phyloP scores from a whole-genome alignment of 768 basidiomycete genomes.

The Boletus barrowsii region DNA sequence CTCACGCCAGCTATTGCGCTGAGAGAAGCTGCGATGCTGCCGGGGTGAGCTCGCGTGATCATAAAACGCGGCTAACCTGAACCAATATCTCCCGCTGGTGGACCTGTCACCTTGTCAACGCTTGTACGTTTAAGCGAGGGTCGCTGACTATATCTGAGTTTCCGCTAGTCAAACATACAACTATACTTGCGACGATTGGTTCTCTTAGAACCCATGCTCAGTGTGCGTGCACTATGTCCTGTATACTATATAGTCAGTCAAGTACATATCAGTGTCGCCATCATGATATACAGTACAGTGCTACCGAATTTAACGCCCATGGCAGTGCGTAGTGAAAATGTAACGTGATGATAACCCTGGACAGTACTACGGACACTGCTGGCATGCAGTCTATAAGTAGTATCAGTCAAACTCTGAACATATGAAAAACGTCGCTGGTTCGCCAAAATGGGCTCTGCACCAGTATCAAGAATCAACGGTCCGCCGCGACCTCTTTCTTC shows the following conservation, averaged over 20 bases:
- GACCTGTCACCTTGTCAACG: slow-evolving; percentile 3
- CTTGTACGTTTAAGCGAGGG: neutral
- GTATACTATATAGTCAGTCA: neutral
- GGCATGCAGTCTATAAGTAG: neutral
- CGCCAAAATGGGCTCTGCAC: neutral
- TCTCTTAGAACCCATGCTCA: too few species aligned
- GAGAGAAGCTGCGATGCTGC: neutral
- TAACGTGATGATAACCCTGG: neutral
- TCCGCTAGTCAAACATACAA: neutral
- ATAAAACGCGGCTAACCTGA: neutral
- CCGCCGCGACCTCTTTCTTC: slow-evolving; percentile 25
- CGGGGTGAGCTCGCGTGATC: slow-evolving; percentile 8
- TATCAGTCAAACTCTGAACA: neutral
- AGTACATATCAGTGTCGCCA: slow-evolving; percentile 9
- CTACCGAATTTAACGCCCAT: neutral
- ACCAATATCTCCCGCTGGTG: neutral
- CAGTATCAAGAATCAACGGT: slow-evolving; percentile 12
- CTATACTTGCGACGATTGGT: neutral
- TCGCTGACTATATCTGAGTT: neutral
- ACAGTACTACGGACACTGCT: neutral
- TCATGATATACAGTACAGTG: neutral
- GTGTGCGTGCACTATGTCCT: neutral
- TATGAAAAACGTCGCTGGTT: neutral
- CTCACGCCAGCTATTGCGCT: neutral
- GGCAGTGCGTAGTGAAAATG: slow-evolving; percentile 1